Evolutionary conservation across 768 basidiomycete genomes (phyloP).

Genomic region (Hericium rajendrae): DNA sequence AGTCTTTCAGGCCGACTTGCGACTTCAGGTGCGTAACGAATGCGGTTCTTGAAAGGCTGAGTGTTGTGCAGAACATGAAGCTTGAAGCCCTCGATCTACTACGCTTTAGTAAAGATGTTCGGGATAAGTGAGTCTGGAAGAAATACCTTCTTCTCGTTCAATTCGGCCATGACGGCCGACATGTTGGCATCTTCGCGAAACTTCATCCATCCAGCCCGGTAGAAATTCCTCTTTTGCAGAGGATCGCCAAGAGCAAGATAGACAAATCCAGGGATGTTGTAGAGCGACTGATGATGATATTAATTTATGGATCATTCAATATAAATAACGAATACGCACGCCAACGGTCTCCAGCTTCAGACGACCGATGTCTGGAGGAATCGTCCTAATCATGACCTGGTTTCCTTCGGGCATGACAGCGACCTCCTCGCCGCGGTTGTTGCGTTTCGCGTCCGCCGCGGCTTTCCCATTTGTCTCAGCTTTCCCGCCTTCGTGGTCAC

Average conservation of each 20-base stretch:
- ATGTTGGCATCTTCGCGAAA: conserved; percentile 85
- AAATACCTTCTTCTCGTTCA: conserved; percentile 78
- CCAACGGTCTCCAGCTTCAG: conserved; percentile 82
- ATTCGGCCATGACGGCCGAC: conserved; percentile 52
- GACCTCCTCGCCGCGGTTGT: conserved; percentile 50
- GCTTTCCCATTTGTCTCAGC: conserved; percentile 51
- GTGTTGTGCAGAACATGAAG: conserved; percentile 79
- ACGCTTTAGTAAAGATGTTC: neutral
- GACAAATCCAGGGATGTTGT: conserved; percentile 69
- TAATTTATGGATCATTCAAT: conserved; percentile 6
- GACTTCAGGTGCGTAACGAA: conserved; percentile 75
- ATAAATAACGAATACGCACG: conserved; percentile 8
- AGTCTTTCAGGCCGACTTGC: conserved; percentile 75
- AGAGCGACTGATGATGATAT: conserved; percentile 48
- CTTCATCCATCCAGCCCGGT: conserved; percentile 89
- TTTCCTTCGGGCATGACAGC: conserved; percentile 64
- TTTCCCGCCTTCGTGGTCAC: conserved; percentile 30
- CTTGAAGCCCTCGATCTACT: conserved; percentile 89
- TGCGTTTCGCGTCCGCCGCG: conserved; percentile 33
- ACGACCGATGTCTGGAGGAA: conserved; percentile 87
- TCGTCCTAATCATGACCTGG: conserved; percentile 91
- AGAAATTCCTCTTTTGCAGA: conserved; percentile 84
- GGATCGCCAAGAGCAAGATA: conserved; percentile 91
- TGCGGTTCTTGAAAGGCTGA: conserved; percentile 66
- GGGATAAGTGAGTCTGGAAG: neutral